Conservation (phyloP, 768 basidiomycete genomes). For the Mycena olivaceomarginata region DNA sequence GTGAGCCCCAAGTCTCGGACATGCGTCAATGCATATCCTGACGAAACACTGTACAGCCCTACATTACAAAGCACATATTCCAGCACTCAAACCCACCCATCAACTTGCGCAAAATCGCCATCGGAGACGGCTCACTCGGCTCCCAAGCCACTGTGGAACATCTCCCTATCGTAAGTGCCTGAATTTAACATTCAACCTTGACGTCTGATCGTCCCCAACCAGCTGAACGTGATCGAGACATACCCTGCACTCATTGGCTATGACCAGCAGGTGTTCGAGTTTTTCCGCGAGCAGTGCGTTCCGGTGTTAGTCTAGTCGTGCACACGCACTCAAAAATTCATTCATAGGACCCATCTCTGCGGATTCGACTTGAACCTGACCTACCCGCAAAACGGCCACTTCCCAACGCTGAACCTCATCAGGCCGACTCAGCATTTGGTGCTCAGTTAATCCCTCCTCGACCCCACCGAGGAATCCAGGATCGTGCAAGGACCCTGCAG, state of each 20-base stretch:
- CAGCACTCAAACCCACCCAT: conserved; percentile 65
- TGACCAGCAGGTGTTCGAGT: conserved; percentile 63
- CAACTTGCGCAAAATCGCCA: conserved; percentile 66
- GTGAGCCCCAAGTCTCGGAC: conserved; percentile 50
- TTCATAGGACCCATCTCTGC: conserved; percentile 58
- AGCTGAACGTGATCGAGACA: conserved; percentile 41
- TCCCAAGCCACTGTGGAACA: conserved; percentile 56
- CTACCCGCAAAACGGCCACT: conserved; percentile 66
- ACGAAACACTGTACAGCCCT: conserved; percentile 60
- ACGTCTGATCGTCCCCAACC: not conserved
- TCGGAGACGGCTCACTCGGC: conserved; percentile 68
- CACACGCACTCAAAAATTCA: not conserved
- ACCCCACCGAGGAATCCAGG: conserved; percentile 16
- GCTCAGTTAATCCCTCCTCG: conserved; percentile 30
- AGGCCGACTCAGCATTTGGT: conserved; percentile 11
- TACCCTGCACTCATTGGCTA: conserved; percentile 75
- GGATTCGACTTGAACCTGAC: too few species aligned
- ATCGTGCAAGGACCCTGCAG: conserved; percentile 20
- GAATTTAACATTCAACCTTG: not conserved
- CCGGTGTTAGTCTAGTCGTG: not conserved
- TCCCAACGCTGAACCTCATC: conserved; percentile 45
- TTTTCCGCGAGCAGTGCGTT: conserved; percentile 69
- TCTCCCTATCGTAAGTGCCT: conserved; percentile 56
- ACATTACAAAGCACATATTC: conserved; percentile 72
- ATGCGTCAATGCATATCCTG: not conserved